Evolutionary conservation across 495 filamentous ascomycete species (phyloP).

Genomic region (Aspergillus ostianus): DNA sequence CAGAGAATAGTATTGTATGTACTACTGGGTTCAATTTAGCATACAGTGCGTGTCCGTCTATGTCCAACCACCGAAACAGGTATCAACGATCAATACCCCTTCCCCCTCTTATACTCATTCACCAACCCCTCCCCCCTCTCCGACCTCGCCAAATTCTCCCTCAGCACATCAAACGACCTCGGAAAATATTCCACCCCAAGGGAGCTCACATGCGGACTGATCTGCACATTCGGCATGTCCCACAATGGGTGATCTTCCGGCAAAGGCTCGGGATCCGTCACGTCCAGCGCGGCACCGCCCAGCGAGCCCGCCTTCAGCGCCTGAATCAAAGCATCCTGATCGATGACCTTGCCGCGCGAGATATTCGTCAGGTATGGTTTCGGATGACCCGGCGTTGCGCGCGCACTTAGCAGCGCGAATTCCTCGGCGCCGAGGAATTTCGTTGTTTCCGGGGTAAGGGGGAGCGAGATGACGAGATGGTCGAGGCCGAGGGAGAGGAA

Average conservation of each 20-base stretch:
- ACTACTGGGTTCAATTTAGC: neutral
- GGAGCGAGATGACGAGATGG: constrained; percentile 70
- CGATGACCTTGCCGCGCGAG: constrained; percentile 66
- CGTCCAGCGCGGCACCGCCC: constrained; percentile 77
- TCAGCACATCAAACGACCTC: constrained; percentile 59
- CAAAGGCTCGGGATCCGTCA: constrained; percentile 81
- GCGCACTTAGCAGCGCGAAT: constrained; percentile 62
- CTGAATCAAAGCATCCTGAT: constrained; percentile 64
- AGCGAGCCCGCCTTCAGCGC: constrained; percentile 48
- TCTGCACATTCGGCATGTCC: constrained; percentile 67
- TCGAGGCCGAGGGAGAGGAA: constrained; percentile 74
- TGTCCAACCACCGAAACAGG: neutral
- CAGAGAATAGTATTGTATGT: neutral
- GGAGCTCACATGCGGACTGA: constrained; percentile 80
- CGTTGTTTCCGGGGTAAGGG: constrained; percentile 65
- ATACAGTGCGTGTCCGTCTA: neutral
- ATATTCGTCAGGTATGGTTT: constrained; percentile 69
- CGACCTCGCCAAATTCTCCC: constrained; percentile 58
- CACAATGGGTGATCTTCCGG: constrained; percentile 68
- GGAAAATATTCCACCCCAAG: constrained; percentile 55
- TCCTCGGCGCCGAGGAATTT: constrained; percentile 63
- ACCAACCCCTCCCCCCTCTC: constrained; percentile 60
- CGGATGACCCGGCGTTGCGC: constrained; percentile 9
- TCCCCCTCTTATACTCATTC: constrained; percentile 64
- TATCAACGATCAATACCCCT: constrained; percentile 25